Evolutionary conservation across 176 grass and related monocot genomes (phyloP).

Genomic region (Themeda triandra): DNA sequence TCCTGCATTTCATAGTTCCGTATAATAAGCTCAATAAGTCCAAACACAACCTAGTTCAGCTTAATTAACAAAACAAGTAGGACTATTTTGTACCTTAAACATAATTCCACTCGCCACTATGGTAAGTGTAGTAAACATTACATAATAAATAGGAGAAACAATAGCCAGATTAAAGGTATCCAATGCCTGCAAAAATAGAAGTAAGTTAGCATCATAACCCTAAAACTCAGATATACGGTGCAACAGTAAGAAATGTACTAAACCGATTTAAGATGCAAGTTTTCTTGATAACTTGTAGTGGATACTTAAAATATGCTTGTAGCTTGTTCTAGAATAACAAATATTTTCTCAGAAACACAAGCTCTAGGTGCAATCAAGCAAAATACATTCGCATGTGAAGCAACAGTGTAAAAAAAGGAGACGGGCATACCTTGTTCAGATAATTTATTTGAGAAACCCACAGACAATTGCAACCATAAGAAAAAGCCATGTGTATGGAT

Average conservation of each 20-base stretch:
- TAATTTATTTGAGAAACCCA: conserved; percentile 95
- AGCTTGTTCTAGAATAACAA: background rate
- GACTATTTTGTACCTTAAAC: conserved; percentile 73
- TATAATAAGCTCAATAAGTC: conserved; percentile 25
- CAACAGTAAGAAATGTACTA: background rate
- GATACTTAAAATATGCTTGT: background rate
- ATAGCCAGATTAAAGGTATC: conserved; percentile 92
- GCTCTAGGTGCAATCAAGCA: background rate
- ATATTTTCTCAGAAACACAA: background rate
- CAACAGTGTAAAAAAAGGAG: background rate
- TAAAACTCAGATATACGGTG: background rate
- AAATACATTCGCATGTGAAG: conserved; percentile 1
- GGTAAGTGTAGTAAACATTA: conserved; percentile 93
- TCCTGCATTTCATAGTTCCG: conserved; percentile 51
- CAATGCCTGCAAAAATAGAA: conserved; percentile 63
- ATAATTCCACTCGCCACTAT: conserved; percentile 94
- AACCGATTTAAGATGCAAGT: background rate
- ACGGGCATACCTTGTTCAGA: conserved; percentile 75
- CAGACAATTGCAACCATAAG: conserved; percentile 68
- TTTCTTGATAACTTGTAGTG: background rate
- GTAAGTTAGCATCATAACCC: conserved; percentile 16
- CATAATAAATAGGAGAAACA: conserved; percentile 94
- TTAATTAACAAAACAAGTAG: background rate
- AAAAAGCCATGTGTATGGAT: conserved; percentile 92
- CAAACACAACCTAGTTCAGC: background rate